phyloP scores from a whole-genome alignment of 257 asterid genomes.

The Salvia rosmarinus region DNA sequence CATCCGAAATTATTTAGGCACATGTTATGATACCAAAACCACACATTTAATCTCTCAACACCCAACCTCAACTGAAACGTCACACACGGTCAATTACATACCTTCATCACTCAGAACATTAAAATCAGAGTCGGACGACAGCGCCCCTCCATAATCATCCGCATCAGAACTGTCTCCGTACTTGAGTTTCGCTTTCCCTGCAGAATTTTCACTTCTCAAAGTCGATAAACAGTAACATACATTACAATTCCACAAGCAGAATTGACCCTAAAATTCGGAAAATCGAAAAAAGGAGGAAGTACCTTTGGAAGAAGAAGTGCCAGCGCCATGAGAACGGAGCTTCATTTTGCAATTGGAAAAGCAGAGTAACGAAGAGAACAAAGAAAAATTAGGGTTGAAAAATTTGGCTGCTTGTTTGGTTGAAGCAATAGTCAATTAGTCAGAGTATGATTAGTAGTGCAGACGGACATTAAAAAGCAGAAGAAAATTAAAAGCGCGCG shows the following conservation, averaged over 20 bases:
- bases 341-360: constrained; percentile 35
- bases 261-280: not conserved
- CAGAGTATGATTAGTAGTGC: constrained; percentile 1
- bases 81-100: constrained; percentile 14
- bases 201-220: constrained; percentile 7
- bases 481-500: constrained; percentile 9
- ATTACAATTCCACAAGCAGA: not conserved
- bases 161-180: constrained; percentile 47
- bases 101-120: constrained; percentile 33
- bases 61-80: constrained; percentile 2
- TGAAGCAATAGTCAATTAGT: constrained; percentile 1
- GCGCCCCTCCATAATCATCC: constrained; percentile 19
- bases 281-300: not conserved
- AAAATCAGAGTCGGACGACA: constrained; percentile 41
- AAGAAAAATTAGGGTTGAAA: constrained; percentile 33
- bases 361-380: not conserved
- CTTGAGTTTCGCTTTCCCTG: constrained; percentile 44
- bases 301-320: constrained; percentile 48
- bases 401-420: constrained; percentile 14
- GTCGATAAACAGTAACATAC: constrained; percentile 14
- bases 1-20: not conserved
- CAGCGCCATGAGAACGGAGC: constrained; percentile 42
- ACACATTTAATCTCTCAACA: constrained; percentile 2
- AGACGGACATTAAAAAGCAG: not conserved
- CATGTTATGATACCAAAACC: not conserved